phyloP scores from a whole-genome alignment of 108 stramenopile genomes.

The Aurantiochytrium sp. region DNA sequence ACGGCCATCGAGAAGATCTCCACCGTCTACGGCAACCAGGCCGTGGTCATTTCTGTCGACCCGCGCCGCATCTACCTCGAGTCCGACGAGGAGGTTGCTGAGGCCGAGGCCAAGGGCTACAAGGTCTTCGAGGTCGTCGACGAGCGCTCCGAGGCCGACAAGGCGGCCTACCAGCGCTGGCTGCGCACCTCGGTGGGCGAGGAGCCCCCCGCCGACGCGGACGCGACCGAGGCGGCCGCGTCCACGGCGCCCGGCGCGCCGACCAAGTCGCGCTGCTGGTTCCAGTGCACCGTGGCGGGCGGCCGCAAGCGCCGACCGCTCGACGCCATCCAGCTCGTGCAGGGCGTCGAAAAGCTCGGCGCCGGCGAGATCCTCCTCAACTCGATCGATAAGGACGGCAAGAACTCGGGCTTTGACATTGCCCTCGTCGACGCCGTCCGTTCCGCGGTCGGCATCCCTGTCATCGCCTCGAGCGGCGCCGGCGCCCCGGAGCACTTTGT shows the following conservation, averaged over 20 bases:
- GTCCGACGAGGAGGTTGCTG: slow-evolving; percentile 43
- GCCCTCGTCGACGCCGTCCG: slow-evolving; percentile 82
- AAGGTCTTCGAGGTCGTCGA: slow-evolving; percentile 64
- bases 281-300: slow-evolving; percentile 93
- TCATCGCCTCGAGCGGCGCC: slow-evolving; percentile 95
- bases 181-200: background rate
- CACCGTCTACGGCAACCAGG: slow-evolving; percentile 86
- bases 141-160: slow-evolving; percentile 40
- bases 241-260: slow-evolving; percentile 61
- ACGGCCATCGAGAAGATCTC: slow-evolving; percentile 86
- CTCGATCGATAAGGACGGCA: slow-evolving; percentile 98
- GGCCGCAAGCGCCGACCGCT: slow-evolving; percentile 85
- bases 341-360: slow-evolving; percentile 75
- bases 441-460: slow-evolving; percentile 82
- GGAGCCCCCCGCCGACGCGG: slow-evolving; percentile 26
- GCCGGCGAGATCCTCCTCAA: slow-evolving; percentile 98
- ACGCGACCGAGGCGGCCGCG: background rate
- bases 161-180: background rate
- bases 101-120: background rate
- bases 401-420: slow-evolving; percentile 87
- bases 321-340: slow-evolving; percentile 81
- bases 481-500: slow-evolving; percentile 82
- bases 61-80: slow-evolving; percentile 87
- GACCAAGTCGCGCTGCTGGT: slow-evolving; percentile 86
- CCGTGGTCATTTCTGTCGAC: slow-evolving; percentile 96